Conservation (phyloP, 495 filamentous ascomycete species). For the Trichoderma orchidacearum region DNA sequence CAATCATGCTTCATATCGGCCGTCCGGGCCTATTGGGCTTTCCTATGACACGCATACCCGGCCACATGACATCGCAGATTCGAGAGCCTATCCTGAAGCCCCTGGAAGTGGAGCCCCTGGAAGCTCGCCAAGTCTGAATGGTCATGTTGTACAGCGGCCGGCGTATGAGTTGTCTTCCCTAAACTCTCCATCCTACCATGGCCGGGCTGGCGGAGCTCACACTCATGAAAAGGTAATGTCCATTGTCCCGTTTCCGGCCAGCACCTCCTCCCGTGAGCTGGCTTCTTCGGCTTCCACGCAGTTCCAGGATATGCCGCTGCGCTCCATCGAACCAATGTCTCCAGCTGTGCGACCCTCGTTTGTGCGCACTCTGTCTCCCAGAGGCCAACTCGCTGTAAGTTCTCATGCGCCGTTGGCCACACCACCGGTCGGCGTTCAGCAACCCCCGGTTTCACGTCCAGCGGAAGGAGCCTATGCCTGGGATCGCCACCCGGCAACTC, state of each 20-base stretch:
- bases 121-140: neutral
- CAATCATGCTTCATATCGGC: neutral
- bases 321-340: constrained; percentile 1
- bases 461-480: neutral
- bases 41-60: neutral
- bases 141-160: neutral
- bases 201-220: neutral
- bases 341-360: neutral
- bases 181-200: neutral
- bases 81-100: neutral
- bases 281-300: neutral
- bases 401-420: neutral
- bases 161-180: neutral
- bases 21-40: neutral
- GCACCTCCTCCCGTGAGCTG: neutral
- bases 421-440: neutral
- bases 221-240: constrained; percentile 1
- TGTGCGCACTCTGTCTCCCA: neutral
- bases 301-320: constrained; percentile 2
- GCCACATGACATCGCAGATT: neutral
- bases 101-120: neutral
- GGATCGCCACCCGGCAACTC: neutral
- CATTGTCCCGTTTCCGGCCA: neutral
- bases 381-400: neutral
- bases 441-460: neutral